Percentiles rank a stretch among this genome's conserved stretches.
phyloP scores from a whole-genome alignment of 306 rosid species.

The Alnus glutinosa region DNA sequence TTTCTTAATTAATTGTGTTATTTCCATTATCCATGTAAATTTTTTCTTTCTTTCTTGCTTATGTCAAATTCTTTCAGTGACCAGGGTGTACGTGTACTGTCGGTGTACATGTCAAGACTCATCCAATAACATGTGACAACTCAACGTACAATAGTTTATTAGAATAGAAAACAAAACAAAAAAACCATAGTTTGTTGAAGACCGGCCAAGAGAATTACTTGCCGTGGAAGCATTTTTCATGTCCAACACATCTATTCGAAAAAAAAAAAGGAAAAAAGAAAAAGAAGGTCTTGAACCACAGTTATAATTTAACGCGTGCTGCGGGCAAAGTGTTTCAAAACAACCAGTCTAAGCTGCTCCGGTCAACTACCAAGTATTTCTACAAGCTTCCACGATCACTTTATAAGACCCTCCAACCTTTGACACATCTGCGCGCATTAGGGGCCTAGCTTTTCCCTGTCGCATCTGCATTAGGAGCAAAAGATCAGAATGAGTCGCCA shows the following conservation, averaged over 20 bases:
- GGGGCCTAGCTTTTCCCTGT: background rate
- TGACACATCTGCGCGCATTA: no score
- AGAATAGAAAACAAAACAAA: no score
- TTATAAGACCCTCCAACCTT: background rate
- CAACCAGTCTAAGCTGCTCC: background rate
- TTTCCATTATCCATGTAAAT: no score
- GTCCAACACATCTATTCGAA: background rate
- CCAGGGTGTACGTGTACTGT: no score
- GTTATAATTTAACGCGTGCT: background rate
- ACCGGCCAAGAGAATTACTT: background rate
- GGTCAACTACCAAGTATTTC: background rate
- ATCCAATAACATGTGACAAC: background rate
- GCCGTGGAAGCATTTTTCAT: background rate
- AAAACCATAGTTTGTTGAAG: background rate
- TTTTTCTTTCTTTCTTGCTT: no score
- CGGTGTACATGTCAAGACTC: background rate
- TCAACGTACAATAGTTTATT: no score
- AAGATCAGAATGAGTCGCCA: constrained; percentile 13
- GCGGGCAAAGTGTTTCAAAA: background rate
- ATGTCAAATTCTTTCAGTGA: background rate
- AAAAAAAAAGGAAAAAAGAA: background rate
- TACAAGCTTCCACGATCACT: constrained; percentile 5
- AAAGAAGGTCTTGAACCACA: background rate
- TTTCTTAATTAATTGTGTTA: no score
- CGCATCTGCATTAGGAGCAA: background rate